These are phyloP conservation scores for Pseudonectria foliicola DNA, from an alignment of 2,329 filamentous ascomycete genomes.

Conservation along the genomic window DNA sequence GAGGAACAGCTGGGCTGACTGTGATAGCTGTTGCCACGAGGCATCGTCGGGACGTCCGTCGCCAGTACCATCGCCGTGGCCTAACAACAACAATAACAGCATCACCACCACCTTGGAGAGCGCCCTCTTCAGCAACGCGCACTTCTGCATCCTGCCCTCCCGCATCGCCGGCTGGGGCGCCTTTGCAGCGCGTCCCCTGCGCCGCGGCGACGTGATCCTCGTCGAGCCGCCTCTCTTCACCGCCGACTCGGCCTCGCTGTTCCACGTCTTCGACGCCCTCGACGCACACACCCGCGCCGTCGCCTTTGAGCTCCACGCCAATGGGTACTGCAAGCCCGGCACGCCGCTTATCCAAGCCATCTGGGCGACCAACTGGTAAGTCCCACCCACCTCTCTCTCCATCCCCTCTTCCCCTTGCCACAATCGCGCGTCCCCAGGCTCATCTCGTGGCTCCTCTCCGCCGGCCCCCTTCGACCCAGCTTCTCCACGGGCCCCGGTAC, in stretches of 20 bases:
- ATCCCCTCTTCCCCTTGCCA: no score
- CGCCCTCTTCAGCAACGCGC: conserved; percentile 30
- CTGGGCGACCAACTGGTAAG: conserved; percentile 42
- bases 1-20: no score
- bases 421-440: no score
- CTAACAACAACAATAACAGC: no score
- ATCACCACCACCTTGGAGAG: background rate
- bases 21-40: background rate
- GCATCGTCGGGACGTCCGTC: background rate
- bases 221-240: conserved; percentile 38
- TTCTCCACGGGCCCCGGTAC: conserved; percentile 22
- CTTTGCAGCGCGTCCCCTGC: conserved; percentile 36
- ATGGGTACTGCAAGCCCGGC: conserved; percentile 22
- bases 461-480: no score
- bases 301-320: conserved; percentile 32
- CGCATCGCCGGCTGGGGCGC: conserved; percentile 38
- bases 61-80: no score
- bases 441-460: no score
- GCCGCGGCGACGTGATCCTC: conserved; percentile 33
- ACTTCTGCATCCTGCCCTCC: conserved; percentile 35
- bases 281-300: conserved; percentile 21
- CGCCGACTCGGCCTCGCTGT: conserved; percentile 21
- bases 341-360: conserved; percentile 28
- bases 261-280: conserved; percentile 30
- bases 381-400: no score